These are phyloP conservation scores for Trichosporon sp. DNA, from an alignment of 1,284 basidiomycete genomes.

Conservation along the genomic window DNA sequence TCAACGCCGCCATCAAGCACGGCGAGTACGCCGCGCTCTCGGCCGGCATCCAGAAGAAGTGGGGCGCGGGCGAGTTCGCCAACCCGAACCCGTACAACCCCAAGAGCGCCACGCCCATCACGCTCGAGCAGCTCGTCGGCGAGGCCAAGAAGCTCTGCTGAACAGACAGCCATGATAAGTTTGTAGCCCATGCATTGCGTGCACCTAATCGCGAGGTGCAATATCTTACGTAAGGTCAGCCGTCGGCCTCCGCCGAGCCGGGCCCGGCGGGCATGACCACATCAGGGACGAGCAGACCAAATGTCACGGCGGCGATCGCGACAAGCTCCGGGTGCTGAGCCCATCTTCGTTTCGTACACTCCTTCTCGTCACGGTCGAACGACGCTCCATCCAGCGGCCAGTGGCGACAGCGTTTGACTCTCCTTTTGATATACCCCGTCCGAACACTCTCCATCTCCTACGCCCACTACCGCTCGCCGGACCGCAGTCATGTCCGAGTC, in stretches of 20 bases:
- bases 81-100: constrained; percentile 66
- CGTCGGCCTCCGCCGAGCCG: background rate
- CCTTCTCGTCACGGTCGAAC: background rate
- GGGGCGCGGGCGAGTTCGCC: constrained; percentile 80
- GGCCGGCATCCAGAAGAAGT: constrained; percentile 65
- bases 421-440: background rate
- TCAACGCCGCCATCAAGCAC: constrained; percentile 23
- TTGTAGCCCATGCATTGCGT: background rate
- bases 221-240: background rate
- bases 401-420: background rate
- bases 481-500: constrained; percentile 8
- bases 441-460: background rate
- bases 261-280: background rate
- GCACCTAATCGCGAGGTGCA: background rate
- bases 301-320: background rate
- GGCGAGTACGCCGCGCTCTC: constrained; percentile 56
- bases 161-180: background rate
- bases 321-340: background rate
- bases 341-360: background rate
- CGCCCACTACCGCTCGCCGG: background rate
- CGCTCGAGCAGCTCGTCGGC: constrained; percentile 2
- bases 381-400: background rate
- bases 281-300: background rate
- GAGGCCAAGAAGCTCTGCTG: background rate
- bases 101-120: background rate